A percentile compares a stretch with the other conserved stretches of the same genome.
phyloP scores from a whole-genome alignment of 108 stramenopile species.

The Cyclostephanos tholiformis region DNA sequence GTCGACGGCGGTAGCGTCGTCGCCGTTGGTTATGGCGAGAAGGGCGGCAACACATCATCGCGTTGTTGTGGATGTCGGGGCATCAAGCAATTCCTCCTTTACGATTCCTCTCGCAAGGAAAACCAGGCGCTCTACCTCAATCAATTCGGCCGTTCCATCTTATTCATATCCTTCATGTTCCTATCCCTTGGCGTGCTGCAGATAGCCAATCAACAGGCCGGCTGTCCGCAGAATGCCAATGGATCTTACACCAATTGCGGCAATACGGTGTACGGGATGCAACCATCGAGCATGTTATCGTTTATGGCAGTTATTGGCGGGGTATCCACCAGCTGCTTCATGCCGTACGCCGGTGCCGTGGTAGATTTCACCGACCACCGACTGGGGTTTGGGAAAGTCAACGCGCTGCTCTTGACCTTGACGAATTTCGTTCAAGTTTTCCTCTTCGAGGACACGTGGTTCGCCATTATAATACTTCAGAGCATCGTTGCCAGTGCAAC shows the following conservation, averaged over 20 bases:
- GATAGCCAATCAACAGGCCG: slow-evolving; percentile 19
- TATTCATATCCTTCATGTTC: slow-evolving; percentile 38
- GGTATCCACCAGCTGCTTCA: slow-evolving; percentile 26
- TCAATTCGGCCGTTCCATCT: slow-evolving; percentile 32
- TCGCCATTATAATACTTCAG: slow-evolving; percentile 32
- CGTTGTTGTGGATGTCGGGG: slow-evolving; percentile 1
- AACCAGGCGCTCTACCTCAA: slow-evolving; percentile 38
- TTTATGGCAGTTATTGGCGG: slow-evolving; percentile 53
- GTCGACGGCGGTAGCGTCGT: neutral
- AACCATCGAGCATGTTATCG: slow-evolving; percentile 58
- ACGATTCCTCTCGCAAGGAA: slow-evolving; percentile 16
- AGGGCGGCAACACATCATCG: slow-evolving; percentile 5
- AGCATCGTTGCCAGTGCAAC: slow-evolving; percentile 23
- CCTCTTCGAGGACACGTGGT: slow-evolving; percentile 40
- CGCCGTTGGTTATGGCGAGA: neutral
- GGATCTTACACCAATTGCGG: slow-evolving; percentile 31
- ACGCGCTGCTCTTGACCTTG: slow-evolving; percentile 14
- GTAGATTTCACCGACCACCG: slow-evolving; percentile 41
- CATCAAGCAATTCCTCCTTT: slow-evolving; percentile 31
- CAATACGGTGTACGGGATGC: slow-evolving; percentile 53
- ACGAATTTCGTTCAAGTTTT: slow-evolving; percentile 41
- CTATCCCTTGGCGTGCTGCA: slow-evolving; percentile 29
- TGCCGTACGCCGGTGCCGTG: slow-evolving; percentile 46
- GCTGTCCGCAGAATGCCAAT: slow-evolving; percentile 36
- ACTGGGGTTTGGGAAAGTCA: slow-evolving; percentile 24